Base-by-base conservation (phyloP, 495 filamentous ascomycete species). In the Daldinia childiae region DNA sequence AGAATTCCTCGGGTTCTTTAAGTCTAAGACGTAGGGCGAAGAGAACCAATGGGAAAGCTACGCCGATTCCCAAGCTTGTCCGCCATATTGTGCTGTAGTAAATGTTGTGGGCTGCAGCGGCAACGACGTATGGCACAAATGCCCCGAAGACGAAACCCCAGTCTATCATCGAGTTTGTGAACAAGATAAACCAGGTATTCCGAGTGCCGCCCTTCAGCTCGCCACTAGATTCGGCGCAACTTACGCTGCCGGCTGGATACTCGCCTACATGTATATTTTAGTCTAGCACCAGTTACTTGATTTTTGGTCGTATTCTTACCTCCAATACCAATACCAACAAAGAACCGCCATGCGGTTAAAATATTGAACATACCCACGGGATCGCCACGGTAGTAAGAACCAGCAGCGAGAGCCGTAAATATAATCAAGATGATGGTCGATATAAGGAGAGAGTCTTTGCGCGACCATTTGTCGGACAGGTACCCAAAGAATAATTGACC, bases 141-240 rank as follows among this genome's bases (percentile, higher is more conserved):
- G 92, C 88, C 2, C 91, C 89, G 45, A 92, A 80, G 4, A 95
- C 91, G 57, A 92, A 95, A 0, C 90, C 93, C 83, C 82, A 86
- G 77, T 97, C 92, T 66, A 98, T 96, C 82, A 92, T 90, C 36
- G 92, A 86, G 80, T 97, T 97, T 50, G 94, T 98, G 79, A 96
- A 97, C 70, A 96, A 84, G 74, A 96, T 93, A 79, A 97, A 98
- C 92, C 92, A 97, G 21, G 89, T 86, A 74, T 97, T 95, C 14
- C 94, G 82, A 24, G 89, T 89, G n/a, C 94, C 94, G 8, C 77
- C 76, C 77, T 92, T 92, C 65, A 97, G 81, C 76, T 97, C 92
- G 17, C 92, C 92, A 0, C 90, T 93, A 29, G 90, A 91, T 80
- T 98, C 94, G 19, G 93, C 92, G 58, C 88, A 90, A 0, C 90